Evolutionary conservation across 106 monocot genomes (phyloP).

Genomic region (Alisma plantagoaquatica): DNA sequence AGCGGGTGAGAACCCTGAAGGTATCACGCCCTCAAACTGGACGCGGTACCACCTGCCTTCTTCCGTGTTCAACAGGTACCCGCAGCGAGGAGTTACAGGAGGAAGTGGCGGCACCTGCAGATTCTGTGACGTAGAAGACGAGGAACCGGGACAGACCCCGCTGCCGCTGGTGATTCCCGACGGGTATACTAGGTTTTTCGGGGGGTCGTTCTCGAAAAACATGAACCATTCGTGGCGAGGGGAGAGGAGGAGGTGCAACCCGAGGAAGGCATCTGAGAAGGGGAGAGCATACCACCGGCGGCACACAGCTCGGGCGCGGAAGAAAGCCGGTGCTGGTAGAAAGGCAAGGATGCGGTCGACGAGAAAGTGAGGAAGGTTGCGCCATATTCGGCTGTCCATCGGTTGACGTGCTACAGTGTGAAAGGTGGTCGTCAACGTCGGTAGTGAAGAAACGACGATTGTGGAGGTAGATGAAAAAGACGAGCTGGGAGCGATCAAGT

Average conservation of each 20-base stretch:
- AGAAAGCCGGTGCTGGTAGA: conserved; percentile 49
- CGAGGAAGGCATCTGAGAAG: conserved; percentile 52
- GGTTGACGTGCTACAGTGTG: too few relatives aligned
- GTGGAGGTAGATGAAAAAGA: conserved; percentile 4
- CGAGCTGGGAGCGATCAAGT: too few relatives aligned
- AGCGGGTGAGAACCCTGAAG: conserved; percentile 31
- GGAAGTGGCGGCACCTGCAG: not conserved
- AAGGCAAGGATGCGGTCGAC: conserved; percentile 57
- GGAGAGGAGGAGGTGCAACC: conserved; percentile 42
- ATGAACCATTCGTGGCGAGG: conserved; percentile 34
- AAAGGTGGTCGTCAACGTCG: too few relatives aligned
- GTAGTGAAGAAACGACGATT: not conserved
- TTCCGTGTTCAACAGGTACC: conserved; percentile 29
- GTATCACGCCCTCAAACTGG: conserved; percentile 20
- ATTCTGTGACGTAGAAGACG: not conserved
- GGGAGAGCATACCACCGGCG: conserved; percentile 48
- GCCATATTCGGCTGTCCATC: conserved; percentile 53
- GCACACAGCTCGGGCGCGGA: conserved; percentile 51
- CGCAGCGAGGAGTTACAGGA: not conserved
- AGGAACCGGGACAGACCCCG: not conserved
- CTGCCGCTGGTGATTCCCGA: not conserved
- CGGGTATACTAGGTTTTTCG: conserved; percentile 9
- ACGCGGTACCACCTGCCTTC: conserved; percentile 27
- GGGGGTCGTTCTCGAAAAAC: conserved; percentile 37
- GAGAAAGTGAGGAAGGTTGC: conserved; percentile 39